Evolutionary conservation across 768 basidiomycete genomes (phyloP).

Genomic region (Dictyophora rubrovolvata): DNA sequence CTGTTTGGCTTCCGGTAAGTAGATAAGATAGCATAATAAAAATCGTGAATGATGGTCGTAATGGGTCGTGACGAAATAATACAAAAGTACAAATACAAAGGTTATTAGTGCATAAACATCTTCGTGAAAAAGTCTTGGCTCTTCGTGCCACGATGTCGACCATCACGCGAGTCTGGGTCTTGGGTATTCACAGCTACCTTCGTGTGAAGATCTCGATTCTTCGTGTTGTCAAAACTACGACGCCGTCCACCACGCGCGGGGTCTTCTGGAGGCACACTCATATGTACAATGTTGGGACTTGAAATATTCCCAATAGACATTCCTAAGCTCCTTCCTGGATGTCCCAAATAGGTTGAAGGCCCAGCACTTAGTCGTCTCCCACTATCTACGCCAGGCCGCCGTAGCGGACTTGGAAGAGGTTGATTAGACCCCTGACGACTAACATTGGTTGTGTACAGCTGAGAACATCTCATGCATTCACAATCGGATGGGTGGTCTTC

Average conservation of each 20-base stretch:
- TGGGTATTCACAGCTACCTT: not conserved
- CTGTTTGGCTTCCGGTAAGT: not conserved
- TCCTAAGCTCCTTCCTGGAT: not conserved
- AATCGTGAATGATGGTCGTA: not conserved
- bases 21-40: not conserved
- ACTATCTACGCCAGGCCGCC: not conserved
- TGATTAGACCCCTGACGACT: not conserved
- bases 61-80: not conserved
- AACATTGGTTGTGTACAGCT: not conserved
- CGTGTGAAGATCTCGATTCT: not conserved
- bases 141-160: too few relatives aligned
- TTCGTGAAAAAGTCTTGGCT: too few relatives aligned
- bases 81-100: not conserved
- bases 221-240: not conserved
- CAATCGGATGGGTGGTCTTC: slow-evolving; percentile 9
- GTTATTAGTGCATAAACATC: too few relatives aligned
- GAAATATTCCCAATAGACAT: not conserved
- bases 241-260: not conserved
- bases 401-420: not conserved
- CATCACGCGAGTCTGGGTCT: too few relatives aligned
- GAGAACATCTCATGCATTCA: not conserved
- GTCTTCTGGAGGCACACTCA: not conserved
- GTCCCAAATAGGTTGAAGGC: not conserved
- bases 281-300: not conserved
- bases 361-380: not conserved